Conservation (phyloP, 768 basidiomycete genomes). For the Gymnopilus dilepis region DNA sequence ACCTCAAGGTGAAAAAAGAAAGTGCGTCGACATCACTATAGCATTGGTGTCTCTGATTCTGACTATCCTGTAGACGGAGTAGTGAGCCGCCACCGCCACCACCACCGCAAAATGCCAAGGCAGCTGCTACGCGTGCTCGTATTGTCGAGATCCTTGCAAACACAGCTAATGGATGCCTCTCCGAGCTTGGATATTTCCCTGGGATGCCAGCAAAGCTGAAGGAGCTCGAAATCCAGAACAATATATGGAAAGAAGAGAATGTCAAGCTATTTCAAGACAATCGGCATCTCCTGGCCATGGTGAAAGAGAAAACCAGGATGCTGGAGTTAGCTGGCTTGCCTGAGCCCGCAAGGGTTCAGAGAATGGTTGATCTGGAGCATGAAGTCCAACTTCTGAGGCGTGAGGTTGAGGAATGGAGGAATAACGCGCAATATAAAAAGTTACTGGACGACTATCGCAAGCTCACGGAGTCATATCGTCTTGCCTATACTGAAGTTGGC, state of each 20-base stretch:
- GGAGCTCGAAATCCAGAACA: constrained; percentile 37
- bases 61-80: constrained; percentile 7
- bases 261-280: constrained; percentile 47
- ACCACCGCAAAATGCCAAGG: background rate
- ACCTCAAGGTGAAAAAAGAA: constrained; percentile 18
- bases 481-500: constrained; percentile 19
- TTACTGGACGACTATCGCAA: background rate
- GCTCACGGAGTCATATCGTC: constrained; percentile 14
- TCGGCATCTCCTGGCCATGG: constrained; percentile 30
- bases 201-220: constrained; percentile 44
- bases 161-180: constrained; percentile 51
- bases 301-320: constrained; percentile 28
- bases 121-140: constrained; percentile 35
- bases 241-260: constrained; percentile 41
- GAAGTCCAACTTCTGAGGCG: constrained; percentile 16
- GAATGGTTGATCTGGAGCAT: constrained; percentile 27
- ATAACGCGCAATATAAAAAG: background rate
- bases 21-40: constrained; percentile 9
- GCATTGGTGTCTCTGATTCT: background rate
- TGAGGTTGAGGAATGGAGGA: constrained; percentile 2
- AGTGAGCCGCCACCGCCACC: constrained; percentile 9
- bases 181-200: constrained; percentile 53
- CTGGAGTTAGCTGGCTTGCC: constrained; percentile 22
- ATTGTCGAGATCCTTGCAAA: constrained; percentile 49
- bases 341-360: constrained; percentile 25